These are phyloP conservation scores for Areca catechu DNA, from an alignment of 176 grass and related monocot species.

Conservation along the genomic window DNA sequence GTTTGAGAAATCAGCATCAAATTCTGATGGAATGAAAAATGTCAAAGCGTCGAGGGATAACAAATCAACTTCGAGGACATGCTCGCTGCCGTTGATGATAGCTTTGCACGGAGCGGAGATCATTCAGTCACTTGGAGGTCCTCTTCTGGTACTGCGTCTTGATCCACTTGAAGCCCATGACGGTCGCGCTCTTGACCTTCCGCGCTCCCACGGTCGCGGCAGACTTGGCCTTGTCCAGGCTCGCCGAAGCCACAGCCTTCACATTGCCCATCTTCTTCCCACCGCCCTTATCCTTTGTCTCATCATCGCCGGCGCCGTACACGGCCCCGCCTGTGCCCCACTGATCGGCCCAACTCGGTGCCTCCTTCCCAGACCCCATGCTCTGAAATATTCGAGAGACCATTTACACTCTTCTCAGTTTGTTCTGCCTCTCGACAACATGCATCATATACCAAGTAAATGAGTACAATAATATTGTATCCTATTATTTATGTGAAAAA, in stretches of 20 bases:
- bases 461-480: no score
- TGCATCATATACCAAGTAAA: no score
- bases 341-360: constrained; percentile 45
- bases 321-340: constrained; percentile 30
- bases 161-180: constrained; percentile 53
- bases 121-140: constrained; percentile 5
- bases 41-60: no score
- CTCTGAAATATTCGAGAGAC: no score
- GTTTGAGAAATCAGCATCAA: no score
- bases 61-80: no score
- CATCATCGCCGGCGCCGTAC: background rate
- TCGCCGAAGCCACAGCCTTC: constrained; percentile 38
- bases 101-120: no score
- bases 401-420: no score
- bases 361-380: constrained; percentile 28
- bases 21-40: no score
- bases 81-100: no score
- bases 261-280: constrained; percentile 32
- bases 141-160: constrained; percentile 57
- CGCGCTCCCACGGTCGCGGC: constrained; percentile 37
- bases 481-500: no score
- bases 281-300: constrained; percentile 3
- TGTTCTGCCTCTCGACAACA: no score
- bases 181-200: constrained; percentile 50
- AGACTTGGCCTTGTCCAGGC: constrained; percentile 50